phyloP scores from a whole-genome alignment of 2,329 filamentous ascomycete genomes.

The Pseudogymnoascus sp. region DNA sequence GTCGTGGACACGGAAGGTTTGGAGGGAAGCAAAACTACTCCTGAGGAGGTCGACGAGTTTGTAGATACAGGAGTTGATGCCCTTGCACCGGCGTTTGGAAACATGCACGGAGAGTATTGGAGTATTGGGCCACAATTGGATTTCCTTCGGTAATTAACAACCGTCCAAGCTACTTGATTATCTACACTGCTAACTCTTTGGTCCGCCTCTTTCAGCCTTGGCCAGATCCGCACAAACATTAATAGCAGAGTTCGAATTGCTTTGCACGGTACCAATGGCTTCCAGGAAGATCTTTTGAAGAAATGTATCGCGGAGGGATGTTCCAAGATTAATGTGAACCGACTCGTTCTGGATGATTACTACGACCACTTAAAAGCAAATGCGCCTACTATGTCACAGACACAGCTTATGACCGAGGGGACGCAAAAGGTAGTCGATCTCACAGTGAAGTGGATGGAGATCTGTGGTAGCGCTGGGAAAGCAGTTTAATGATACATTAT shows the following conservation, averaged over 20 bases:
- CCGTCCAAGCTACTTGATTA: neutral
- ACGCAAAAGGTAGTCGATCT: constrained; percentile 36
- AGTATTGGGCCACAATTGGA: constrained; percentile 9
- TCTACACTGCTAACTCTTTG: neutral
- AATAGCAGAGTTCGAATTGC: constrained; percentile 39
- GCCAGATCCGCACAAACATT: constrained; percentile 31
- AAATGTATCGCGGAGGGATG: constrained; percentile 45
- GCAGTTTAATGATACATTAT: constrained; percentile 25
- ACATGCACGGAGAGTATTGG: constrained; percentile 54
- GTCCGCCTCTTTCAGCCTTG: constrained; percentile 26
- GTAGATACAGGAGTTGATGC: constrained; percentile 56
- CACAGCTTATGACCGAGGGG: constrained; percentile 37
- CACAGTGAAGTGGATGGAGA: constrained; percentile 24
- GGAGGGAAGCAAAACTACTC: constrained; percentile 47
- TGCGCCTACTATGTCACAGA: constrained; percentile 29
- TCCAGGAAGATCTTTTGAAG: constrained; percentile 42
- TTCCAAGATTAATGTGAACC: constrained; percentile 54
- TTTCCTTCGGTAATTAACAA: neutral
- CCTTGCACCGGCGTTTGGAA: constrained; percentile 58
- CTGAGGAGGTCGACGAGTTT: constrained; percentile 54
- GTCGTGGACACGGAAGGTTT: constrained; percentile 10
- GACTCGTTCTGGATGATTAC: constrained; percentile 41
- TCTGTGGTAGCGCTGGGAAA: constrained; percentile 37
- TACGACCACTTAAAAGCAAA: constrained; percentile 35
- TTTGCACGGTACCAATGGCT: constrained; percentile 51